Percentiles rank a stretch among this genome's conserved stretches.
These are phyloP conservation scores for Marchantia paleacea DNA, from an alignment of 225 moss, liverwort and hornwort genomes.

Conservation along the genomic window DNA sequence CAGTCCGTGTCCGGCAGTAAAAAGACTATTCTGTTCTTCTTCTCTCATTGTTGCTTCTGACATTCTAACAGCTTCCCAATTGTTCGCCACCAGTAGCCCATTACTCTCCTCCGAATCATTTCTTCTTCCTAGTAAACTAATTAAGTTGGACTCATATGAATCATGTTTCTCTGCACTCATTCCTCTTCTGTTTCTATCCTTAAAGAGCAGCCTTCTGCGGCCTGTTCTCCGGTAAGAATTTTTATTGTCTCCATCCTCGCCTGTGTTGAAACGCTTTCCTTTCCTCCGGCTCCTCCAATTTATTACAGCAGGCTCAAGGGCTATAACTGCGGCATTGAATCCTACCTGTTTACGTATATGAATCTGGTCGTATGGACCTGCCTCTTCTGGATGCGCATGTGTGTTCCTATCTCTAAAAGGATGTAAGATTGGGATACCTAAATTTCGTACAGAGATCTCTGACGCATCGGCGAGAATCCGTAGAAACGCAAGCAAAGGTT, in stretches of 20 bases:
- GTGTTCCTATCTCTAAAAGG: constrained; percentile 27
- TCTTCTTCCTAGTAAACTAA: background rate
- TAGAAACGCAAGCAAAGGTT: constrained; percentile 25
- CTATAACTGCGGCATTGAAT: background rate
- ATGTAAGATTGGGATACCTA: background rate
- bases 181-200: constrained; percentile 3
- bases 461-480: constrained; percentile 38
- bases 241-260: background rate
- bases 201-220: constrained; percentile 22
- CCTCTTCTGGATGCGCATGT: constrained; percentile 38
- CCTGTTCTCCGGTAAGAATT: constrained; percentile 24
- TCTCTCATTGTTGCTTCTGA: constrained; percentile 27
- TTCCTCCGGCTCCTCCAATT: constrained; percentile 20
- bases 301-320: background rate
- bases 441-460: background rate
- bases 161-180: background rate
- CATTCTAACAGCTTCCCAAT: constrained; percentile 38
- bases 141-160: background rate
- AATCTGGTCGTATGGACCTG: constrained; percentile 29
- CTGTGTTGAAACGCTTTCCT: constrained; percentile 17
- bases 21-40: background rate
- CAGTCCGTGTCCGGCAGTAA: background rate
- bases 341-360: constrained; percentile 16
- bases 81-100: background rate
- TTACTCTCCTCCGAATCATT: background rate